These are phyloP conservation scores for Quercus alba DNA, from an alignment of 306 rosid species.

Conservation along the genomic window DNA sequence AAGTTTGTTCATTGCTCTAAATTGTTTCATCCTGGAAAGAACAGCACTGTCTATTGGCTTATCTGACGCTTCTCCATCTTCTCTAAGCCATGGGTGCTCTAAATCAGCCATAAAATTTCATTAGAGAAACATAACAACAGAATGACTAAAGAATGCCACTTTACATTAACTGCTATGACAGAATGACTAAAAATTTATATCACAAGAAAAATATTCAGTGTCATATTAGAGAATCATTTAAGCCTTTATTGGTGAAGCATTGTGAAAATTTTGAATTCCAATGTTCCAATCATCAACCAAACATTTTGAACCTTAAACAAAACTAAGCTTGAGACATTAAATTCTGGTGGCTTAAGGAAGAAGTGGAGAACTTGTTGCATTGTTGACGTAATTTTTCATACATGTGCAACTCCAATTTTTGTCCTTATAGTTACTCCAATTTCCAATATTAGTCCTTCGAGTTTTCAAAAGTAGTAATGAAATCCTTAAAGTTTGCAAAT, in stretches of 20 bases:
- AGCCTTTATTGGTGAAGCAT: not conserved
- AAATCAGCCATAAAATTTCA: conserved; percentile 28
- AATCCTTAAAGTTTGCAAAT: too few relatives aligned
- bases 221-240: not conserved
- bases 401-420: not conserved
- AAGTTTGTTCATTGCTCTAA: conserved; percentile 90
- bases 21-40: conserved; percentile 92
- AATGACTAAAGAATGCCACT: not conserved
- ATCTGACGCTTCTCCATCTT: conserved; percentile 88
- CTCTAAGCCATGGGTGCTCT: conserved; percentile 96
- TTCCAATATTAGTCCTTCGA: too few relatives aligned
- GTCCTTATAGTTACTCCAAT: too few relatives aligned
- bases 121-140: conserved; percentile 5
- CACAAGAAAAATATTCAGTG: not conserved
- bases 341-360: not conserved
- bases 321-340: not conserved
- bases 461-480: too few relatives aligned
- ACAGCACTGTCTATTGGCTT: conserved; percentile 92
- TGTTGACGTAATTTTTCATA: not conserved
- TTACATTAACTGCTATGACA: not conserved
- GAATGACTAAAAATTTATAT: not conserved
- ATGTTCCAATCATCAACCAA: not conserved
- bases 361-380: not conserved
- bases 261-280: not conserved
- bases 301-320: not conserved